Percentiles rank a stretch among this genome's conserved stretches.
These are phyloP conservation scores for Oemleria cerasiformis DNA, from an alignment of 306 rosid genomes.

Conservation along the genomic window DNA sequence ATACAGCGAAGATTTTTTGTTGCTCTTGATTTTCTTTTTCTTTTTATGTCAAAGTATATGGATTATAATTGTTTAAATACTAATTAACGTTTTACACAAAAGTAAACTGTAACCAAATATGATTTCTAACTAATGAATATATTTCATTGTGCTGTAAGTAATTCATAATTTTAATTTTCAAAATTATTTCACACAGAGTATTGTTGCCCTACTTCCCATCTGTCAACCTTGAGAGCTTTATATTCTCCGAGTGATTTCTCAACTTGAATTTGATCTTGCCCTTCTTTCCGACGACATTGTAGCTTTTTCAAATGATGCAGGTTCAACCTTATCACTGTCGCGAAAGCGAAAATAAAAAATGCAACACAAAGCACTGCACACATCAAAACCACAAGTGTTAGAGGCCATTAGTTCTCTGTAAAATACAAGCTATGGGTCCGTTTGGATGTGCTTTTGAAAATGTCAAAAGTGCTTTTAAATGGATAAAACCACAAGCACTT, in stretches of 20 bases:
- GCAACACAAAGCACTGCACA: constrained; percentile 44
- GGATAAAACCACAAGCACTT: too few species aligned
- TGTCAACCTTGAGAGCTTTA: background rate
- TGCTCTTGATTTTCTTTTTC: too few species aligned
- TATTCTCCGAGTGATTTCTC: constrained; percentile 31
- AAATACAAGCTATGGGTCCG: too few species aligned
- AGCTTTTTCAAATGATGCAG: constrained; percentile 20
- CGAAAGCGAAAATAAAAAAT: constrained; percentile 25
- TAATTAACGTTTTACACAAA: background rate
- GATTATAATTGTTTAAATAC: background rate
- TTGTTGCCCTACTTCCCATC: background rate
- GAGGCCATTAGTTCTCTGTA: too few species aligned
- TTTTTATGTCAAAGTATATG: too few species aligned
- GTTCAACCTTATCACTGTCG: constrained; percentile 27
- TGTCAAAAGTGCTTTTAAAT: too few species aligned
- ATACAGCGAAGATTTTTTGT: too few species aligned
- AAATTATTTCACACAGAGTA: background rate
- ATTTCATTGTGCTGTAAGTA: background rate
- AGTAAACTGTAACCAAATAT: too few species aligned
- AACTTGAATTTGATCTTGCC: constrained; percentile 24
- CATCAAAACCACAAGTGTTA: background rate
- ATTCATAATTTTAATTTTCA: background rate
- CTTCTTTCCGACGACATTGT: constrained; percentile 22
- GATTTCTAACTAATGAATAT: background rate
- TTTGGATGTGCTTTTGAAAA: too few species aligned